Base-by-base conservation (phyloP, 305 asterid species). In the Fraxinus xanthoxyloides region DNA sequence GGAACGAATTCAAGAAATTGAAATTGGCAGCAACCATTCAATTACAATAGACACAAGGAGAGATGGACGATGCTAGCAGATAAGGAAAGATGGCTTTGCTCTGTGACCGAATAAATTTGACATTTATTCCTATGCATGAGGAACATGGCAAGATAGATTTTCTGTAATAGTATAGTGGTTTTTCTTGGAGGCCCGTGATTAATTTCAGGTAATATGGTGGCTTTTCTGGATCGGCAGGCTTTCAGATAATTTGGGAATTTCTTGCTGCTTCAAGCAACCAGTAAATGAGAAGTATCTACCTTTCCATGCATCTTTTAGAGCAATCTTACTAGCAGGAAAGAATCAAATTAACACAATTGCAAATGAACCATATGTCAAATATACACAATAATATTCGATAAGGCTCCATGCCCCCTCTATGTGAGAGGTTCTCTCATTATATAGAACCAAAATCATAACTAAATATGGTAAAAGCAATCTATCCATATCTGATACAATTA, bases 121-220 rank as follows among this genome's bases (percentile, higher is more conserved):
- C n/a, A 59, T 12, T 3, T 6, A 54, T 26, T 17, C 38, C 2
- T 3, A 69, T 30, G 13, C 54, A 73, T 2, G 15, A 31, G 24
- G 43, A 54, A 48, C 74, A 54, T 72, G 79, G 65, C 21, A 80
- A 15, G 40, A 72, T 43, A 12, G 59, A 65, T 81, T 59, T 61
- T 46, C 30, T 30, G 51, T 75, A 24, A 40, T 21, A 56, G 75
- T 13, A 67, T 26, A 65, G 9, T 5, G 43, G 63, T 65, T 31
- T 28, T 38, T 82, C 79, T 51, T 77, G 78, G 51, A 70, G 26
- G 17, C 13, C 1, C 61, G 67, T 67, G 82, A 51, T 32, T 77
- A 32, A 34, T 56, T 56, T 65, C 7, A 12, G 21, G 74, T 80
- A 80, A 19, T 9, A 54, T 23, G 28, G n/a, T 31, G 74, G 48